Evolutionary conservation across 768 basidiomycete genomes (phyloP).

Genomic region (Collybia nuda): DNA sequence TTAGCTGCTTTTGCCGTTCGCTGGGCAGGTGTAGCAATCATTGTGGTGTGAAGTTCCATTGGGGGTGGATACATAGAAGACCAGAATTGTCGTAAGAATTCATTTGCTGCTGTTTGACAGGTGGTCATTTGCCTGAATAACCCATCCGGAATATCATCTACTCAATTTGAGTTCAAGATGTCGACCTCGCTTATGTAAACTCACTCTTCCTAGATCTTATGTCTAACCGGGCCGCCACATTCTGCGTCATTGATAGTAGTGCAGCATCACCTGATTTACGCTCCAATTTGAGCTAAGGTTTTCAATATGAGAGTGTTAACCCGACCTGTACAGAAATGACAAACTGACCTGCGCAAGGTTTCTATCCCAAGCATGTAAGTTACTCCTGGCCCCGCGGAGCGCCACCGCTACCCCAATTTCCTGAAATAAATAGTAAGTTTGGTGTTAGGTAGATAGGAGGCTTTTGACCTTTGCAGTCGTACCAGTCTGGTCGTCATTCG

Average conservation of each 20-base stretch:
- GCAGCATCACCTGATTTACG: slow-evolving; percentile 68
- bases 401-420: slow-evolving; percentile 46
- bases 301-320: background rate
- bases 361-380: slow-evolving; percentile 55
- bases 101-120: slow-evolving; percentile 91
- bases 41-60: slow-evolving; percentile 51
- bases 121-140: slow-evolving; percentile 83
- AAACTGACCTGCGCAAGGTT: slow-evolving; percentile 54
- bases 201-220: slow-evolving; percentile 64
- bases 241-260: slow-evolving; percentile 73
- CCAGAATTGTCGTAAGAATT: slow-evolving; percentile 97
- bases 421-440: slow-evolving; percentile 19
- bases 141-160: slow-evolving; percentile 79
- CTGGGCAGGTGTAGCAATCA: slow-evolving; percentile 60
- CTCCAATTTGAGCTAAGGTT: slow-evolving; percentile 62
- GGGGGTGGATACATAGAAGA: slow-evolving; percentile 77
- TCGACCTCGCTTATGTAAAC: slow-evolving; percentile 16
- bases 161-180: slow-evolving; percentile 5
- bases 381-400: slow-evolving; percentile 44
- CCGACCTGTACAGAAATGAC: background rate
- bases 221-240: slow-evolving; percentile 71
- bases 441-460: too few species aligned
- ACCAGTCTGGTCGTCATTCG: slow-evolving; percentile 10
- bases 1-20: slow-evolving; percentile 77
- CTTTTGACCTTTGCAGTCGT: too few species aligned